Evolutionary conservation across 2,329 filamentous ascomycete species (phyloP), one percentile per base, ranked within the genome.

Genomic region (Pestalotiopsis sp.): DNA sequence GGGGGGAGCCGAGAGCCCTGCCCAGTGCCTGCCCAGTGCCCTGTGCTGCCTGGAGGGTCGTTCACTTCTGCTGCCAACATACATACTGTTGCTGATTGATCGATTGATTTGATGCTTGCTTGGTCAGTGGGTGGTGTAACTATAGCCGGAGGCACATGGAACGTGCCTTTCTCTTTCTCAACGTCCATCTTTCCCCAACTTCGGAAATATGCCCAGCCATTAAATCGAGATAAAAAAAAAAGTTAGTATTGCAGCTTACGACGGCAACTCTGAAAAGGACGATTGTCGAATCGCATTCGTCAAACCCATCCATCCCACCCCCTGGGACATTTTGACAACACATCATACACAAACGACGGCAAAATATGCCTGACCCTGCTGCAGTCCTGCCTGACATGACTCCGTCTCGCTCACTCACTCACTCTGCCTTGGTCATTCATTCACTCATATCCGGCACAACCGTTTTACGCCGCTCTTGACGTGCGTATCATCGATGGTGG

Each of bases 371-470:
- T 78, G 79, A 81, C 79, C 74, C 20, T 78, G 76, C 78, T 83
- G 82, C 82, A 83, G 78, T 80, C 81, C 80, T 84, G 82, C 82
- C 82, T 82, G 80, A 84, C 80, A 74, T 76, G 75, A 72, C 77
- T 71, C 57, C 75, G 45, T 52, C 45, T 52, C 31, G 2, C 31
- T 9, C 31, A 2, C 31, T 31, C 31, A 31, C 31, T 31, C 31
- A 36, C 31, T 36, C 45, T 52, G 45, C 45, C 45, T 52, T 52
- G 45, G 45, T 23, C 45, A 52, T 23, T 75, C 70, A 72, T 70
- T 70, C 66, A 72, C 14, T 11, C 67, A 69, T 72, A 63, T 74
- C 70, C 68, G 70, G 65, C 68, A 73, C 70, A 70, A 72, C 72
- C 73, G 72, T 57, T 71, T 74, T 36, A 27, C 23, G 67, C 59